Percentiles rank a stretch among this genome's conserved stretches.
phyloP scores from a whole-genome alignment of 176 grass and related monocot species.

The Oryza coarctata region DNA sequence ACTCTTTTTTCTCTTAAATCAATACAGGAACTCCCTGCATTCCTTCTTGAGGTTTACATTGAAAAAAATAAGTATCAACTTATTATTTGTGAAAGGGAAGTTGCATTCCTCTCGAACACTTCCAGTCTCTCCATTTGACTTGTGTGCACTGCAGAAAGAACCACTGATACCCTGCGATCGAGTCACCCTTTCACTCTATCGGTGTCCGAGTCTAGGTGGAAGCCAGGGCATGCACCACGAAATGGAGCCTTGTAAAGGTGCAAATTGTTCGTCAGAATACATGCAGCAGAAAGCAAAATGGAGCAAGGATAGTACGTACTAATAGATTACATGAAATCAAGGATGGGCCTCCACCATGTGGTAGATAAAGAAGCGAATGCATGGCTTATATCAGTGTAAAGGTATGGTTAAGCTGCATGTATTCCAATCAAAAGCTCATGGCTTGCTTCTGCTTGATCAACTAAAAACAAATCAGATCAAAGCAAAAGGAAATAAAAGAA shows the following conservation, averaged over 20 bases:
- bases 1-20: no score
- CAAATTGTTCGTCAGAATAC: not conserved
- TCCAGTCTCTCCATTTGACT: no score
- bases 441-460: not conserved
- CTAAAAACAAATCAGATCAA: slow-evolving; percentile 21
- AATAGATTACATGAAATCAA: slow-evolving; percentile 40
- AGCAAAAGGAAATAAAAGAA: not conserved
- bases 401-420: slow-evolving; percentile 2
- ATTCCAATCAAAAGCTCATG: slow-evolving; percentile 18
- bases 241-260: not conserved
- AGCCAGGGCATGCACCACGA: no score
- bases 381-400: not conserved
- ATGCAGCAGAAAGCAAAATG: slow-evolving; percentile 24
- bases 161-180: no score
- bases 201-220: no score
- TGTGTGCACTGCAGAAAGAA: no score
- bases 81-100: no score
- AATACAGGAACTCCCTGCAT: no score
- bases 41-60: no score
- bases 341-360: slow-evolving; percentile 43
- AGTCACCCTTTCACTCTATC: no score
- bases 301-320: not conserved
- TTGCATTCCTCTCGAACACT: no score
- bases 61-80: no score
- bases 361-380: slow-evolving; percentile 18